Evolutionary conservation across 306 rosid species (phyloP), one percentile per base, ranked within the genome.

Genomic region (Potentilla sterilis): DNA sequence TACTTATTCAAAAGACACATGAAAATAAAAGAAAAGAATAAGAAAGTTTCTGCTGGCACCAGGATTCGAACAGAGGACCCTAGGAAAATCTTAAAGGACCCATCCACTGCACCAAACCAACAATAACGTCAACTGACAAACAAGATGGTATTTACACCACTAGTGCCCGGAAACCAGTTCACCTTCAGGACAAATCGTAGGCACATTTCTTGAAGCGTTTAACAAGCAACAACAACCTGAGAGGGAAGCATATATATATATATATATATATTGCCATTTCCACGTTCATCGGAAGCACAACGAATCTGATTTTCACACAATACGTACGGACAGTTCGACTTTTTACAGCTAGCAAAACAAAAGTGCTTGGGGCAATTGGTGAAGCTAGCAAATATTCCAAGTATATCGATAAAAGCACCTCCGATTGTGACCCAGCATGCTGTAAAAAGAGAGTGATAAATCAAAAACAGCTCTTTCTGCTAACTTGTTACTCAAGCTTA

Each of bases 401-500:
- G 9, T 44, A 41, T 0, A 15, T 9, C 28, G 19, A 0, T 4
- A 51, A 74, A 64, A 49, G 77, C 6, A 22, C 11, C 24, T 12
- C 32, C 10, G 69, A 55, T 42, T 21, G 66, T 18, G 63, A 40
- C 58, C 66, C 38, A 37, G 14, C 67, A 15, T 4, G 40, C 48
- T 3, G 48, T 71, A 35, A 71, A 71, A 40, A 38, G 49, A 12
- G n/a, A 0, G 58, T 43, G 12, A 43, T 43, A 28, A 19, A 41
- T n/a, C 0, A 41, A 14, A 4, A 22, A 35, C 14, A 22, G 11
- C 5, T 11, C 46, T 18, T 2, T 13, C 7, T 59, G 21, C 57
- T 73, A 41, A 67, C 73, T 49, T 77, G 73, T 58, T 67, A 44
- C 37, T 8, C 9, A 67, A 24, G 67, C 65, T 57, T 14, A 37